Evolutionary conservation across 306 rosid species (phyloP), one percentile per base, ranked within the genome.

Genomic region (Rosa multiflora): DNA sequence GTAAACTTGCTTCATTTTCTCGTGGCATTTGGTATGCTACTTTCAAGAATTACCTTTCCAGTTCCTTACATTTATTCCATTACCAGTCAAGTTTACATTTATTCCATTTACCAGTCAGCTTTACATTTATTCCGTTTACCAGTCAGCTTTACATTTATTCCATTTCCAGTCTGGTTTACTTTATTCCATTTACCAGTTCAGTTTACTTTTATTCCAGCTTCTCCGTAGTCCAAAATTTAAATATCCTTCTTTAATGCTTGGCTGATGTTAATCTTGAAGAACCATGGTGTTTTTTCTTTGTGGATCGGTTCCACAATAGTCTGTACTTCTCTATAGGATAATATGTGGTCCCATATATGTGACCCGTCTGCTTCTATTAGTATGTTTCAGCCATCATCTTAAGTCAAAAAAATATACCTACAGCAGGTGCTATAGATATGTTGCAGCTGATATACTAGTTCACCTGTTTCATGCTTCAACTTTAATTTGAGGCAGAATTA

Each of bases 1-100:
- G n/a, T 76, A 79, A 84, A 81, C 79, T 85, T 80, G 80, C 82
- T 76, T 85, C 80, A 73, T 80, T 81, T 80, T 68, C 80, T 79
- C 62, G 89, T 87, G 89, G 92, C 90, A 87, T 81, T 70, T 68
- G 66, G 48, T 73, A 85, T 85, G 90, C 93, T 89, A 83, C 90
- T 69, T 77, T 74, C 73, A 68, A 71, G 81, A 80, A 82, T 86
- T 84, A 49, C 84, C 74, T 77, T 85, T 83, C 86, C 84, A 86
- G 83, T 72, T 79, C 86, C 88, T 77, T 82, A 62, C 72, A 62
- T 76, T 61, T 76, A 47, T 47, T 76, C 79, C 79, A 46, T 76
- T 76, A 63, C 79, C 79, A 48, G 61, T 76, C 79, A 63, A 39
- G 47, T 76, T 76, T 76, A 63, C 79, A 32, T 76, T 76, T 76